Conservation (phyloP, 1,139 yeast genomes). For the Lodderomyces orthopsilosis region DNA sequence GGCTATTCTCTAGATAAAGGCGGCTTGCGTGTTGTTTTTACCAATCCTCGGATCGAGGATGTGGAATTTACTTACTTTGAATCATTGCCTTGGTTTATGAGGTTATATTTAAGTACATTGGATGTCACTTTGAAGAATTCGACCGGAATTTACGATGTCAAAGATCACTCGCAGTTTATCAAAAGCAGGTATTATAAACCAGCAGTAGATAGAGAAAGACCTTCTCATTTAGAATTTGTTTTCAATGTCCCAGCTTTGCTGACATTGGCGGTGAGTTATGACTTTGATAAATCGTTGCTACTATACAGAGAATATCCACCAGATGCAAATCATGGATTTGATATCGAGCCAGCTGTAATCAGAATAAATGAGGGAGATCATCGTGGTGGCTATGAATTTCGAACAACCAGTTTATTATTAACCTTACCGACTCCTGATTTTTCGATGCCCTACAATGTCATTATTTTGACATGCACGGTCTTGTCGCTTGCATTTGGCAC, state of each 20-base stretch:
- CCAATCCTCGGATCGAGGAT: constrained; percentile 55
- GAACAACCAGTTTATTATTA: constrained; percentile 83
- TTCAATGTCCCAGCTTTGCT: constrained; percentile 63
- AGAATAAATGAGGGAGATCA: constrained; percentile 42
- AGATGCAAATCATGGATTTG: constrained; percentile 98
- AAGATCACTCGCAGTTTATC: constrained; percentile 24
- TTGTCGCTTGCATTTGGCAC: constrained; percentile 93
- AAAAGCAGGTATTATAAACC: constrained; percentile 65
- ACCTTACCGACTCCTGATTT: constrained; percentile 97
- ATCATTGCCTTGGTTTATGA: constrained; percentile 90
- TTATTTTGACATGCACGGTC: constrained; percentile 88
- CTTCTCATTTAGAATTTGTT: constrained; percentile 76
- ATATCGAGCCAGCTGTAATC: constrained; percentile 85
- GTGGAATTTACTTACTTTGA: constrained; percentile 68
- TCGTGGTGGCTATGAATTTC: constrained; percentile 47
- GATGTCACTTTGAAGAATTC: constrained; percentile 20
- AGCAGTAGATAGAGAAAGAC: constrained; percentile 75
- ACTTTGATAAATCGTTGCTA: constrained; percentile 83
- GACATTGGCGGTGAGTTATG: constrained; percentile 63
- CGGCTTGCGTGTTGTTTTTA: constrained; percentile 76
- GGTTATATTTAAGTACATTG: constrained; percentile 74
- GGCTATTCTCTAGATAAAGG: constrained; percentile 93
- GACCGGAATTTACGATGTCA: constrained; percentile 20
- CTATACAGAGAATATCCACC: constrained; percentile 95
- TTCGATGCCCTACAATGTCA: constrained; percentile 98